Evolutionary conservation across 2,329 filamentous ascomycete genomes (phyloP).

Genomic region (Fusarium chaquense): DNA sequence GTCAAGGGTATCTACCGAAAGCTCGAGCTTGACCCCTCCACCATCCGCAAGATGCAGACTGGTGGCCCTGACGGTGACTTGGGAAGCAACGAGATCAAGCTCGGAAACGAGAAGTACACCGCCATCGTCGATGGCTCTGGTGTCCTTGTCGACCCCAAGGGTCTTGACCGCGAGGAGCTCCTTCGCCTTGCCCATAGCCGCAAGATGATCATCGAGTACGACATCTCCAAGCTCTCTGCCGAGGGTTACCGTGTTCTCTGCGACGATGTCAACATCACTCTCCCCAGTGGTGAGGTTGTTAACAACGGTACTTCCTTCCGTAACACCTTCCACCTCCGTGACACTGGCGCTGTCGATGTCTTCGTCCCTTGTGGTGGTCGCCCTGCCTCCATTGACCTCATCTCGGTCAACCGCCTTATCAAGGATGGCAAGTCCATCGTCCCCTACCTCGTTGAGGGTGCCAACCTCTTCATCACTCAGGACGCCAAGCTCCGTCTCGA

Average conservation of each 20-base stretch:
- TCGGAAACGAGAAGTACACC: conserved; percentile 95
- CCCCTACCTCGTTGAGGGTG: conserved; percentile 96
- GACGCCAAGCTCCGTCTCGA: conserved; percentile 96
- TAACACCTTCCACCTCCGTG: conserved; percentile 94
- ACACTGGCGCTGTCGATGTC: conserved; percentile 80
- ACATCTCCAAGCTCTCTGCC: conserved; percentile 84
- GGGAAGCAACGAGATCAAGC: conserved; percentile 96
- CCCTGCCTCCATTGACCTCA: conserved; percentile 95
- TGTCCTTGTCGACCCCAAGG: conserved; percentile 92
- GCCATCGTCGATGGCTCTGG: conserved; percentile 96
- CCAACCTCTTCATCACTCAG: conserved; percentile 98
- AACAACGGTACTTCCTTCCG: conserved; percentile 95
- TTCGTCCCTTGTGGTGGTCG: conserved; percentile 98
- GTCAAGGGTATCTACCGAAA: conserved; percentile 98
- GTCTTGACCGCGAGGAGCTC: conserved; percentile 86
- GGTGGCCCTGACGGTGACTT: conserved; percentile 97
- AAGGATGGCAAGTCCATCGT: conserved; percentile 87
- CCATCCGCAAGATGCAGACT: conserved; percentile 94
- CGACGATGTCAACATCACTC: conserved; percentile 88
- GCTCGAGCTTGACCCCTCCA: conserved; percentile 85
- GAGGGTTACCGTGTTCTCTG: conserved; percentile 92
- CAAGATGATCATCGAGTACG: conserved; percentile 90
- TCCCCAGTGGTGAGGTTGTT: conserved; percentile 87
- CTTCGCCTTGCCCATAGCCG: conserved; percentile 85
- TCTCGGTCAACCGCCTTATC: conserved; percentile 88